Conservation (phyloP, 495 filamentous ascomycete species). For the Halenospora varia region DNA sequence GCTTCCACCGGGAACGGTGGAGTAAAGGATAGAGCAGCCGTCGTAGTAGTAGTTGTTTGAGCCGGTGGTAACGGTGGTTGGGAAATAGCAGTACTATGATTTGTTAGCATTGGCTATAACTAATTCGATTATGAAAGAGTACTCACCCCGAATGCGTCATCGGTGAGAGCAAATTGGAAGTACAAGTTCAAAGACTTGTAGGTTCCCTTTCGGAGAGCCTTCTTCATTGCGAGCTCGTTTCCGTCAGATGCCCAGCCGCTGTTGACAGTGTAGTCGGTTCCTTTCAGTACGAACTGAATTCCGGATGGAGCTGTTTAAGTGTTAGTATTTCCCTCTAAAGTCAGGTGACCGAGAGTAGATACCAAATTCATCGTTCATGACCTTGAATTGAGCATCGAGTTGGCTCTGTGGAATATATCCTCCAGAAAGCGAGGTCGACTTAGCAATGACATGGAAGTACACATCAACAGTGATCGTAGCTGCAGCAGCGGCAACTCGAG, state of each 20-base stretch:
- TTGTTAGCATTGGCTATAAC: constrained; percentile 28
- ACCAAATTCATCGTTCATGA: not conserved
- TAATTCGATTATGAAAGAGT: constrained; percentile 46
- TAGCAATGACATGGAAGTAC: constrained; percentile 62
- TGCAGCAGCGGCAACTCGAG: not conserved
- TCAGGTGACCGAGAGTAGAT: no score
- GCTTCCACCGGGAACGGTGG: constrained; percentile 50
- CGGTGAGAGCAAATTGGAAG: constrained; percentile 49
- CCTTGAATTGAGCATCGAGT: constrained; percentile 27
- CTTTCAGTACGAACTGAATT: constrained; percentile 48
- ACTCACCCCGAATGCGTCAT: constrained; percentile 44
- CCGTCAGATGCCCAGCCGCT: constrained; percentile 47
- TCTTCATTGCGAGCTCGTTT: constrained; percentile 52
- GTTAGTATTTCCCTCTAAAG: no score
- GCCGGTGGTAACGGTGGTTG: constrained; percentile 21
- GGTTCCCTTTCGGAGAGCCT: constrained; percentile 51
- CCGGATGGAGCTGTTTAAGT: constrained; percentile 40
- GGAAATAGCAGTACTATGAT: constrained; percentile 19
- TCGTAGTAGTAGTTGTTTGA: constrained; percentile 42
- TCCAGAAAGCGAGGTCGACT: constrained; percentile 36
- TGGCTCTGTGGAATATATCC: constrained; percentile 45
- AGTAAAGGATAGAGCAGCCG: constrained; percentile 55
- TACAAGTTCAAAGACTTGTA: constrained; percentile 62
- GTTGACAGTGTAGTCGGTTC: constrained; percentile 55
- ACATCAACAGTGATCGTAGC: constrained; percentile 41